Evolutionary conservation across 2,329 filamentous ascomycete species (phyloP).

Genomic region (Neopestalotiopsis rosae): DNA sequence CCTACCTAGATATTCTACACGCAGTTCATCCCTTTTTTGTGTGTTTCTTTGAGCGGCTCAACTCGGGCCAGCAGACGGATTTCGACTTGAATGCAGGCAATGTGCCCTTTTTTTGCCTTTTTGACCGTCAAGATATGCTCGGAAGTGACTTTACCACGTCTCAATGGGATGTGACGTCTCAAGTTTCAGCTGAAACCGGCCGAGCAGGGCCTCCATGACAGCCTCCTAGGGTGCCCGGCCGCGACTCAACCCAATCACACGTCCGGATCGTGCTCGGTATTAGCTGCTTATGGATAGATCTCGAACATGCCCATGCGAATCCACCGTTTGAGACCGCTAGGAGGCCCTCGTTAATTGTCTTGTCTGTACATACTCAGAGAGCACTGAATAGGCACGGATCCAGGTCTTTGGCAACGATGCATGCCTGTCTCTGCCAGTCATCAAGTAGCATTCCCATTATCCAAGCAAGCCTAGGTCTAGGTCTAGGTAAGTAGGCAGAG

Average conservation of each 20-base stretch:
- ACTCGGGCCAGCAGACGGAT: background rate
- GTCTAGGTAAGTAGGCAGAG: background rate
- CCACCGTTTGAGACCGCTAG: slow-evolving; percentile 16
- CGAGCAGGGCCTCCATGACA: slow-evolving; percentile 1
- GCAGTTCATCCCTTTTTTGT: background rate
- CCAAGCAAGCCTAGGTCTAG: background rate
- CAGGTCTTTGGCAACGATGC: background rate
- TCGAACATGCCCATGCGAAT: slow-evolving; percentile 20
- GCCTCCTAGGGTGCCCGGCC: slow-evolving; percentile 14
- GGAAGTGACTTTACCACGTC: background rate
- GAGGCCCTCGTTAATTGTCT: background rate
- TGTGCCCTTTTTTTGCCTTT: background rate
- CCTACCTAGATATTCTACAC: background rate
- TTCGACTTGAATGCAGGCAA: background rate
- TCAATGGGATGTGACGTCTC: slow-evolving; percentile 17
- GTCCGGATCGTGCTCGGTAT: slow-evolving; percentile 6
- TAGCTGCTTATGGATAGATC: slow-evolving; percentile 8
- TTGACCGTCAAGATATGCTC: background rate
- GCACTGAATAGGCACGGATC: background rate
- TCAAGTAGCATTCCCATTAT: background rate
- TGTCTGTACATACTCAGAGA: background rate
- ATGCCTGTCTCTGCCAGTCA: background rate
- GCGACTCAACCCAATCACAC: slow-evolving; percentile 13
- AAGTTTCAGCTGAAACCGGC: slow-evolving; percentile 17
- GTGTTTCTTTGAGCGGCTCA: background rate